Evolutionary conservation across 306 rosid species (phyloP).

Genomic region (Acacia melanoxylon): DNA sequence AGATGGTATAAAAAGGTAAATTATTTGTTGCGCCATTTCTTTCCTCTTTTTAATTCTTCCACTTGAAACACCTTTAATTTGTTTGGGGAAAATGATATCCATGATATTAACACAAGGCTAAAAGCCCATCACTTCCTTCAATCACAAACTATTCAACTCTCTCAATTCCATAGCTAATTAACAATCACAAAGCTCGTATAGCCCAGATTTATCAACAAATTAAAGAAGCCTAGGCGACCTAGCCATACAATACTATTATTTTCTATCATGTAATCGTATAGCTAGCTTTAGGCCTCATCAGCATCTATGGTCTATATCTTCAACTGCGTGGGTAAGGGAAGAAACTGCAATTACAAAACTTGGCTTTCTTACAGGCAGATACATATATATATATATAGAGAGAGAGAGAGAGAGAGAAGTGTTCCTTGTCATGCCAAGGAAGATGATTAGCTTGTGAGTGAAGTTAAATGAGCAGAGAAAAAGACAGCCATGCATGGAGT

Average conservation of each 20-base stretch:
- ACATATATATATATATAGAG: neutral
- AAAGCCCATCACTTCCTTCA: slow-evolving; percentile 29
- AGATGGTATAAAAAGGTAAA: slow-evolving; percentile 46
- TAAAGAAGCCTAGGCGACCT: slow-evolving; percentile 15
- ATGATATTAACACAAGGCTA: slow-evolving; percentile 23
- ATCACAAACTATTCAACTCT: slow-evolving; percentile 26
- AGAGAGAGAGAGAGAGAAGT: neutral
- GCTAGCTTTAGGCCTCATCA: neutral
- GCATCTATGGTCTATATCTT: slow-evolving; percentile 33
- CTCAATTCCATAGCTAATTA: slow-evolving; percentile 5
- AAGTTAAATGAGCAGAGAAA: slow-evolving; percentile 47
- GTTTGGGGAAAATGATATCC: slow-evolving; percentile 16
- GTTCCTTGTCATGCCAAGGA: slow-evolving; percentile 19
- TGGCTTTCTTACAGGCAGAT: slow-evolving; percentile 53
- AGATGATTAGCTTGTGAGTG: slow-evolving; percentile 67
- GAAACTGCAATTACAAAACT: slow-evolving; percentile 75
- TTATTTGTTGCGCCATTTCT: slow-evolving; percentile 51
- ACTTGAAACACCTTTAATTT: slow-evolving; percentile 34
- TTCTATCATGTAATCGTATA: slow-evolving; percentile 23
- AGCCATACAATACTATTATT: neutral
- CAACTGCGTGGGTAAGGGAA: slow-evolving; percentile 54
- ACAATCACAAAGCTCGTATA: too few relatives aligned
- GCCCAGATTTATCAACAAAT: too few relatives aligned
- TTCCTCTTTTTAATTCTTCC: slow-evolving; percentile 32
- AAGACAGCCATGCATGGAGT: slow-evolving; percentile 60